Evolutionary conservation across 2,329 filamentous ascomycete genomes (phyloP).

Genomic region (Ascochyta viciae-villosae): DNA sequence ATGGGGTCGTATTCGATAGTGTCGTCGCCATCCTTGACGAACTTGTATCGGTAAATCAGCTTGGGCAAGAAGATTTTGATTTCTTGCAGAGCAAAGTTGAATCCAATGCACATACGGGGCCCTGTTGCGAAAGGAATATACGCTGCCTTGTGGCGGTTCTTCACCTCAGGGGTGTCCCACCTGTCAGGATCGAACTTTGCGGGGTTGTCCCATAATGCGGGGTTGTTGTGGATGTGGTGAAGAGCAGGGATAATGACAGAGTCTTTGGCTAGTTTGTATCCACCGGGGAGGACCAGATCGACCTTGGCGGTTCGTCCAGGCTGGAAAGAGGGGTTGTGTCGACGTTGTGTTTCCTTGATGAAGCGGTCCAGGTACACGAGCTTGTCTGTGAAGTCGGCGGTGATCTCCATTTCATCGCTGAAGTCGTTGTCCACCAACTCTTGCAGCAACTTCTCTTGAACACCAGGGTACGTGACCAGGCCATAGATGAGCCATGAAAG

Average conservation of each 20-base stretch:
- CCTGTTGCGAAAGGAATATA: slow-evolving; percentile 68
- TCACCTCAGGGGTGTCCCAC: slow-evolving; percentile 22
- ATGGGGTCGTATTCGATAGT: slow-evolving; percentile 65
- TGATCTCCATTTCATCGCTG: slow-evolving; percentile 27
- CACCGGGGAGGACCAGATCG: slow-evolving; percentile 65
- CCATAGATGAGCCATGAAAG: slow-evolving; percentile 32
- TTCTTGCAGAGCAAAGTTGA: slow-evolving; percentile 69
- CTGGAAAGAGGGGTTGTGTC: slow-evolving; percentile 49
- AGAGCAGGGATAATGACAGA: slow-evolving; percentile 61
- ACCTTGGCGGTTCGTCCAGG: slow-evolving; percentile 63
- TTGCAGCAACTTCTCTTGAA: slow-evolving; percentile 30
- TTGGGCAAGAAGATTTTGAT: slow-evolving; percentile 66
- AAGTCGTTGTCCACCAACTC: slow-evolving; percentile 29
- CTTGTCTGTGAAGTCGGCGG: slow-evolving; percentile 24
- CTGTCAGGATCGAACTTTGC: slow-evolving; percentile 63
- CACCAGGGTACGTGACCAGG: slow-evolving; percentile 25
- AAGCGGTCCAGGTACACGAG: slow-evolving; percentile 29
- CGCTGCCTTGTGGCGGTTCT: slow-evolving; percentile 49
- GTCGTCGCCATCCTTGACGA: slow-evolving; percentile 58
- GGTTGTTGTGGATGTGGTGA: slow-evolving; percentile 59
- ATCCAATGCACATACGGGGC: slow-evolving; percentile 66
- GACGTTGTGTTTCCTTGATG: slow-evolving; percentile 33
- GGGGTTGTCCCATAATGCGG: slow-evolving; percentile 65
- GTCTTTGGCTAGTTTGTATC: slow-evolving; percentile 62
- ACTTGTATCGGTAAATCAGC: slow-evolving; percentile 66